Base-by-base conservation (phyloP, 75 land plant genomes). In the Picea glauca region DNA sequence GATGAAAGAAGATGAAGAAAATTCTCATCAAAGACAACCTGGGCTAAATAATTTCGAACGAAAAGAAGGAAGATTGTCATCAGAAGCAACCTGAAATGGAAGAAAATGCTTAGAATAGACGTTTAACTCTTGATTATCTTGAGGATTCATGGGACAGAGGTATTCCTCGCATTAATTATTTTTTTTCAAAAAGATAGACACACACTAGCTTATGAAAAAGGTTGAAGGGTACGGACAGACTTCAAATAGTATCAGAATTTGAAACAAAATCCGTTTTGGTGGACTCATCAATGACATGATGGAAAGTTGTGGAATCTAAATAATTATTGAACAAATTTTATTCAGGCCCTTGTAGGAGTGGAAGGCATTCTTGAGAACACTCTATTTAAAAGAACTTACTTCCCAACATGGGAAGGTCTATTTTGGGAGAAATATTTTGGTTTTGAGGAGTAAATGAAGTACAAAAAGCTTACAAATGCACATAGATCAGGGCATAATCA, bases 111-210 rank as follows among this genome's bases (percentile, higher is more conserved):
- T 98, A 97, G 80, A 94, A 97, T 79, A 91, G 98, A 83, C 87
- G 99, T 57, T 80, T 97, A 21, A 97, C 98, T 4, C 90, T 94
- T 70, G 98, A 97, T 76, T 98, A 97, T 91, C 84, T 97, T 79
- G 98, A 94, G 95, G 98, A 97, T 81, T 97, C 99, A 20, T 97
- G 99, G 99, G 96, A 97, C 78, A 83, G 96, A 38, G 98, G 98
- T 33, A 97, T 97, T 66, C 98, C 99, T 68, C 90, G 98, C 30
- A 97, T 97, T 38, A 97, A n/a, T n/a, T 75, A 97, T 98, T 23
- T 83, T 94, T 67, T 97, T 97, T 62, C 99, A 97, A 67, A 97
- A 97, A 85, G 98, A 94, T 79, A 85, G 99, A 50, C 98, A 94
- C 60, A 97, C 98, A 2, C 83, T 97, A 50, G 98, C 99, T 30